phyloP scores from a whole-genome alignment of 2,329 filamentous ascomycete genomes.

The Pseudogymnoascus sp. region DNA sequence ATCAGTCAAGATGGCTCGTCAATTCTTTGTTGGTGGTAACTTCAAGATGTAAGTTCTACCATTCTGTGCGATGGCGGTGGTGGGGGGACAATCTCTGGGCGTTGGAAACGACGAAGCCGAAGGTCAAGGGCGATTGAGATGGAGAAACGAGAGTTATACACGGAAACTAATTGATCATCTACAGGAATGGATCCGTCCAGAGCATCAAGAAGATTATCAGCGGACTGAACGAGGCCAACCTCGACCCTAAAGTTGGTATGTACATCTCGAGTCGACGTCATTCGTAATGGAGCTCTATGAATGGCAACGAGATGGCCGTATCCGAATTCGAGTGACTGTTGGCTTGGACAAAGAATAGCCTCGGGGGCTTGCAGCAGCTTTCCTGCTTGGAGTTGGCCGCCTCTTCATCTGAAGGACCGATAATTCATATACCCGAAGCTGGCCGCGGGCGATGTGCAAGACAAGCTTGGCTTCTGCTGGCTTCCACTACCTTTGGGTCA shows the following conservation, averaged over 20 bases:
- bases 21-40: slow-evolving; percentile 98
- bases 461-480: neutral
- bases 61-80: neutral
- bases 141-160: neutral
- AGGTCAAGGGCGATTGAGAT: neutral
- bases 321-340: neutral
- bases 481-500: neutral
- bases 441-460: neutral
- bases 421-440: neutral
- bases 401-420: neutral
- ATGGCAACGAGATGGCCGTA: neutral
- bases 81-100: neutral
- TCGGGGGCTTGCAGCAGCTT: neutral
- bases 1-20: slow-evolving; percentile 64
- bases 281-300: slow-evolving; percentile 1
- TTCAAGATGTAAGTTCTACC: slow-evolving; percentile 81
- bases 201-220: slow-evolving; percentile 86
- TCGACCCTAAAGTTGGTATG: slow-evolving; percentile 69
- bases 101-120: neutral
- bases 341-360: neutral
- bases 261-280: slow-evolving; percentile 19
- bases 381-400: neutral
- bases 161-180: slow-evolving; percentile 9
- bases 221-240: slow-evolving; percentile 77
- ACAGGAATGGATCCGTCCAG: slow-evolving; percentile 86